phyloP scores from a whole-genome alignment of 2,329 filamentous ascomycete genomes.

The Phialemonium atrogriseum region DNA sequence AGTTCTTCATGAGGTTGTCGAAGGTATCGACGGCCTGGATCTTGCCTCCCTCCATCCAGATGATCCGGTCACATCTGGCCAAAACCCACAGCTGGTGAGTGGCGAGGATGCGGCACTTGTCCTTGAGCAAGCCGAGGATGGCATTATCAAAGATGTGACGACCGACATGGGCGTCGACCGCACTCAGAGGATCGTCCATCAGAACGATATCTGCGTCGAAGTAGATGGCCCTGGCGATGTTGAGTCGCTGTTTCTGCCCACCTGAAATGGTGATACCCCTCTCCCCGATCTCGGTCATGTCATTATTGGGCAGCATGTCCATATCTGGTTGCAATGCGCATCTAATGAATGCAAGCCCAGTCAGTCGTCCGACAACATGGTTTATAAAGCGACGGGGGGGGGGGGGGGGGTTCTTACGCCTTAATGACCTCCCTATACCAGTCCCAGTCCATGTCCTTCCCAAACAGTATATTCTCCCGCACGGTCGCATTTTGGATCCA shows the following conservation, averaged over 20 bases:
- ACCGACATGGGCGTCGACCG: conserved; percentile 63
- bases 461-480: conserved; percentile 84
- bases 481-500: conserved; percentile 95
- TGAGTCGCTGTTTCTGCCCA: conserved; percentile 89
- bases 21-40: conserved; percentile 86
- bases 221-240: conserved; percentile 78
- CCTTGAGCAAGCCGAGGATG: conserved; percentile 77
- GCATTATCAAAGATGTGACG: conserved; percentile 86
- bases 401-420: conserved; percentile 41
- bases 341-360: too few species aligned
- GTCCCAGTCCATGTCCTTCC: conserved; percentile 61
- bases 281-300: conserved; percentile 89
- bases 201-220: conserved; percentile 60
- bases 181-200: conserved; percentile 62
- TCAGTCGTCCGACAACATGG: too few species aligned
- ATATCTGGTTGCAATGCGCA: conserved; percentile 81
- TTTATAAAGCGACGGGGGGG: too few species aligned
- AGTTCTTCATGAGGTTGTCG: conserved; percentile 72
- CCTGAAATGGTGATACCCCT: conserved; percentile 92
- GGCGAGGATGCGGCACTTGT: conserved; percentile 85
- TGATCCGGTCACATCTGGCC: conserved; percentile 80
- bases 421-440: conserved; percentile 85
- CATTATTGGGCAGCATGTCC: conserved; percentile 86
- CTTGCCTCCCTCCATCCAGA: conserved; percentile 83
- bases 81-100: conserved; percentile 95